Evolutionary conservation across 2,329 filamentous ascomycete genomes (phyloP).

Genomic region (Ceratocystis albifundus): DNA sequence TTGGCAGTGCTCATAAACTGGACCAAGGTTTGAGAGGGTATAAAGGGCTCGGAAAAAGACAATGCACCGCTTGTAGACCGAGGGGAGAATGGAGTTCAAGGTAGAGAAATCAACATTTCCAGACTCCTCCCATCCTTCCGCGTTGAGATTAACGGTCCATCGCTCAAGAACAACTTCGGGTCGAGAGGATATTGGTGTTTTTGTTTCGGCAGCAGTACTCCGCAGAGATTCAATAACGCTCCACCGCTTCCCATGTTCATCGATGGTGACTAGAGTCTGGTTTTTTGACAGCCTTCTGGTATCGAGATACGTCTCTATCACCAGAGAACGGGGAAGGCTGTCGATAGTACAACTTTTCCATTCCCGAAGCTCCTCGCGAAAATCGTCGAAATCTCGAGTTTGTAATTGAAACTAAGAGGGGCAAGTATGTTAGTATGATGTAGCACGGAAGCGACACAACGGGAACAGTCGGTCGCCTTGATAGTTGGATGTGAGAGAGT

Average conservation of each 20-base stretch:
- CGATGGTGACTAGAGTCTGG: slow-evolving; percentile 76
- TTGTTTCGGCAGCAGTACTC: slow-evolving; percentile 36
- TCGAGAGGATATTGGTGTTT: slow-evolving; percentile 35
- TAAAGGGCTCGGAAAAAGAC: slow-evolving; percentile 87
- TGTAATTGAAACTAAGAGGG: slow-evolving; percentile 75
- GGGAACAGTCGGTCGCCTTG: background rate
- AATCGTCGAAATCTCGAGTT: slow-evolving; percentile 81
- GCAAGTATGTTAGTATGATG: slow-evolving; percentile 18
- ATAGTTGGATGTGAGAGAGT: background rate
- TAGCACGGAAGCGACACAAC: background rate
- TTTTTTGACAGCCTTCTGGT: slow-evolving; percentile 65
- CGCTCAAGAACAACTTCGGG: slow-evolving; percentile 78
- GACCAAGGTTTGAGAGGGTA: slow-evolving; percentile 32
- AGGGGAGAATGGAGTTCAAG: slow-evolving; percentile 53
- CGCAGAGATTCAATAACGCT: slow-evolving; percentile 78
- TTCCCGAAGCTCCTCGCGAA: slow-evolving; percentile 63
- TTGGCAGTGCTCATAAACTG: slow-evolving; percentile 68
- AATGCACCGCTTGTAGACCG: slow-evolving; percentile 94
- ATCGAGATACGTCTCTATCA: slow-evolving; percentile 86
- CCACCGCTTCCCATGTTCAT: slow-evolving; percentile 84
- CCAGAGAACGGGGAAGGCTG: slow-evolving; percentile 66
- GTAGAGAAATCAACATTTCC: slow-evolving; percentile 49
- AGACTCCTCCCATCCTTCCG: slow-evolving; percentile 9
- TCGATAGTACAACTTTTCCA: slow-evolving; percentile 76
- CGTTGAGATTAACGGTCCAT: slow-evolving; percentile 54